Evolutionary conservation across 257 asterid genomes (phyloP).

Genomic region (Rauvolfia tetraphylla): DNA sequence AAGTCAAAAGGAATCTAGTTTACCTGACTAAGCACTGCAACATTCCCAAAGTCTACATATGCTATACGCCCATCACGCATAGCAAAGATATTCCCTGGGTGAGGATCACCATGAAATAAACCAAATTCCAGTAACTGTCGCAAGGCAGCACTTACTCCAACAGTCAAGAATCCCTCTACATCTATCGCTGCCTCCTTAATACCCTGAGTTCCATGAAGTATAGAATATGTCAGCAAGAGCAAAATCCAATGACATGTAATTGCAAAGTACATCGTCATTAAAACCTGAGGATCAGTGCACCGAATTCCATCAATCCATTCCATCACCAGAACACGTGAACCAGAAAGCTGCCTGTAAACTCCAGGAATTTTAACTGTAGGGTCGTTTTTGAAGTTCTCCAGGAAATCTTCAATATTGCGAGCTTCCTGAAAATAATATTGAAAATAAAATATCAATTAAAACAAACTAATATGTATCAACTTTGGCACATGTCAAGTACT

Average conservation of each 20-base stretch:
- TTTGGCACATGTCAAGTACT: neutral
- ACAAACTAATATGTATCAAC: neutral
- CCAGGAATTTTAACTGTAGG: slow-evolving; percentile 95
- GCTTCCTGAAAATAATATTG: slow-evolving; percentile 63
- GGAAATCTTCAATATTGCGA: slow-evolving; percentile 91
- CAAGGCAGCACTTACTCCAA: slow-evolving; percentile 98
- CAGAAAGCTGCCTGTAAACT: slow-evolving; percentile 80
- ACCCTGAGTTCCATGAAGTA: slow-evolving; percentile 52
- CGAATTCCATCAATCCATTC: slow-evolving; percentile 99
- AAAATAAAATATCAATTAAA: slow-evolving; percentile 3
- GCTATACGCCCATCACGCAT: slow-evolving; percentile 99
- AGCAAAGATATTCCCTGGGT: slow-evolving; percentile 98
- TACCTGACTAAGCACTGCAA: slow-evolving; percentile 99
- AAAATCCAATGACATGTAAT: slow-evolving; percentile 18
- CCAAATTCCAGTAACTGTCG: slow-evolving; percentile 96
- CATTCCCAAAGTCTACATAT: slow-evolving; percentile 97
- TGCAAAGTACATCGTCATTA: slow-evolving; percentile 8
- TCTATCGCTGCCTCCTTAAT: slow-evolving; percentile 87
- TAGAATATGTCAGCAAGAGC: slow-evolving; percentile 19
- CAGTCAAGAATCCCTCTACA: slow-evolving; percentile 79
- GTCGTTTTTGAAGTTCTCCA: slow-evolving; percentile 93
- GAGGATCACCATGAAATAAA: slow-evolving; percentile 97
- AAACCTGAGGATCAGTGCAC: slow-evolving; percentile 98
- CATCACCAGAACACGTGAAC: slow-evolving; percentile 93
- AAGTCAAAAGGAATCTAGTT: slow-evolving; percentile 12